Base-by-base conservation (phyloP, 345 rosid genomes). In the Linum usitatissimum region DNA sequence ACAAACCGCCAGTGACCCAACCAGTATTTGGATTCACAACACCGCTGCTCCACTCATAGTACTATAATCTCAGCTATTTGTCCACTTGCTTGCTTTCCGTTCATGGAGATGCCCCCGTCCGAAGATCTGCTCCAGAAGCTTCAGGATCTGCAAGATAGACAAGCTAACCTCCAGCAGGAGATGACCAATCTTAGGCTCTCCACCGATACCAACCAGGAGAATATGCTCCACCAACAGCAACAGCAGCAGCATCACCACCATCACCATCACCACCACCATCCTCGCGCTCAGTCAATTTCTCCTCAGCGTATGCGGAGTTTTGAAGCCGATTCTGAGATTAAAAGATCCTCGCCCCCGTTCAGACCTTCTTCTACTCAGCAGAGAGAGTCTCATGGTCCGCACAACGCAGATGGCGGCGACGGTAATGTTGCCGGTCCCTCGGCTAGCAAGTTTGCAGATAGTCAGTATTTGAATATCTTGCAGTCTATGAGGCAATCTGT, bases 401-500 rank as follows among this genome's bases (percentile, higher is more conserved):
- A 81, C 34, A 64, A 21, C 51, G 18, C 12, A 42, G 49, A 40
- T 39, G 75, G 68, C 20, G 73, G 74, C 9, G 76, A 58, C 58
- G 70, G 62, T 59, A 36, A 54, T 19, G 74, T 57, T 8, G 62
- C 65, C 3, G 85, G 89, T 45, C 84, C 97, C 9, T 73, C 93
- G 19, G 77, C 79, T 3, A 77, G 80, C 38, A 80, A 83, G 57
- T 86, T 89, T 64, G 75, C 82, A 0, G 83, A 90, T 58, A 80
- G 66, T 28, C 96, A 90, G 68, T 90, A 79, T 78, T 77, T 87
- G 78, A 90, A 86, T 68, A 93, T 93, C 19, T 81, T 93, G 73
- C 96, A 93, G 78, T 83, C 90, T 18, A 81, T 93, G 97, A 94
- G 94, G 34, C 99, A 93, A 64, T 76, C 96, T 53, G 94, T 93